These are phyloP conservation scores for Liquidambar formosana DNA, from an alignment of 164 flowering plant species.

Conservation along the genomic window DNA sequence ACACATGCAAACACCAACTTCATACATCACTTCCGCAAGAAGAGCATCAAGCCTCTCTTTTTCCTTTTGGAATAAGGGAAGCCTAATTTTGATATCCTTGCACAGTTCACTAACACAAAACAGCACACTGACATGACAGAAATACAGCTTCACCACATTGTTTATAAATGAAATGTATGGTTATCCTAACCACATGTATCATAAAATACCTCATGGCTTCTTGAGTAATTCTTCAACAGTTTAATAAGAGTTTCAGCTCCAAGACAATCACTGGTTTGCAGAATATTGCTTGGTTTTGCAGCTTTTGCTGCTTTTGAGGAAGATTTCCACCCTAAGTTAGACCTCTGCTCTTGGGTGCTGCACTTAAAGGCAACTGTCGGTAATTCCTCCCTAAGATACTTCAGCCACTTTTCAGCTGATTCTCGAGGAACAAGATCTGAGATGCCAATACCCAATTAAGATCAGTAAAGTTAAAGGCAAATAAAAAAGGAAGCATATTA, in stretches of 20 bases:
- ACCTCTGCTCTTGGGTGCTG: slow-evolving; percentile 88
- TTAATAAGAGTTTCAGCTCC: slow-evolving; percentile 94
- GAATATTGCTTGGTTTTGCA: slow-evolving; percentile 57
- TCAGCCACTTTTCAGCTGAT: slow-evolving; percentile 95
- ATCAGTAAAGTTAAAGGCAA: background rate
- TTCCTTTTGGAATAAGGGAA: too few relatives aligned
- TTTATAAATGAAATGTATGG: too few relatives aligned
- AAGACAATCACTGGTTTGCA: slow-evolving; percentile 96
- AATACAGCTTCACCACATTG: too few relatives aligned
- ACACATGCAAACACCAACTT: too few relatives aligned
- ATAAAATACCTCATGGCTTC: slow-evolving; percentile 84
- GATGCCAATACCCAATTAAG: background rate
- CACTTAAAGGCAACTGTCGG: slow-evolving; percentile 97
- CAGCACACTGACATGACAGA: too few relatives aligned
- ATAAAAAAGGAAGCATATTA: too few relatives aligned
- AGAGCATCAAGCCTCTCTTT: too few relatives aligned
- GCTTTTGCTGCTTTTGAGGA: slow-evolving; percentile 54
- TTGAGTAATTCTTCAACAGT: slow-evolving; percentile 87
- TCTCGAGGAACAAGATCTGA: slow-evolving; percentile 98
- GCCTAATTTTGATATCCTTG: too few relatives aligned
- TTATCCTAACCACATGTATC: too few relatives aligned
- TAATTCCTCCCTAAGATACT: slow-evolving; percentile 85
- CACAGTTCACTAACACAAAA: too few relatives aligned
- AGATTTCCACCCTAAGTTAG: slow-evolving; percentile 89
- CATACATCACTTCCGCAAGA: too few relatives aligned